phyloP scores from a whole-genome alignment of 805 yeast species.

The Vanderwaltozyma polyspora region DNA sequence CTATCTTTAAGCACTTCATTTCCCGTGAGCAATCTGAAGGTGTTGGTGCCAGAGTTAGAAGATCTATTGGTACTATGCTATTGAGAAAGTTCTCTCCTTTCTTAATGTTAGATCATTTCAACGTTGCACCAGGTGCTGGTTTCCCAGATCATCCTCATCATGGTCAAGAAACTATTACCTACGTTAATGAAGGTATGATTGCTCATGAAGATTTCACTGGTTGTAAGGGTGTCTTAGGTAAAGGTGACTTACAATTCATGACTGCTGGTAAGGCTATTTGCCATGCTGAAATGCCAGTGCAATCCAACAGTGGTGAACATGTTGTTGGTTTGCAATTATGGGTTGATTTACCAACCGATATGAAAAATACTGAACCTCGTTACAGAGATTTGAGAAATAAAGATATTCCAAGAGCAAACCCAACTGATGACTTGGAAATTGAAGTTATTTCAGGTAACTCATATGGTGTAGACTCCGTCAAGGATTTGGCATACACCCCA shows the following conservation, averaged over 20 bases:
- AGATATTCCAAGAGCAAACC: slow-evolving; percentile 61
- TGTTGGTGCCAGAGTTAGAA: slow-evolving; percentile 75
- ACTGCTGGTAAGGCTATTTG: slow-evolving; percentile 85
- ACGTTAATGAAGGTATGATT: slow-evolving; percentile 51
- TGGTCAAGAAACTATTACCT: slow-evolving; percentile 74
- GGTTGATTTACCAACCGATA: slow-evolving; percentile 66
- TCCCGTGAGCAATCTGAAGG: slow-evolving; percentile 76
- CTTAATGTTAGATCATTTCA: slow-evolving; percentile 71
- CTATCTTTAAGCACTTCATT: slow-evolving; percentile 38
- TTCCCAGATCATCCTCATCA: slow-evolving; percentile 80
- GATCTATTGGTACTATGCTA: slow-evolving; percentile 61
- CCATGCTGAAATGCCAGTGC: slow-evolving; percentile 78
- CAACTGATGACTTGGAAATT: slow-evolving; percentile 51
- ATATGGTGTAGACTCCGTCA: slow-evolving; percentile 62
- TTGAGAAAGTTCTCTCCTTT: slow-evolving; percentile 75
- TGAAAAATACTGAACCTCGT: slow-evolving; percentile 57
- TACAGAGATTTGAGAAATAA: slow-evolving; percentile 62
- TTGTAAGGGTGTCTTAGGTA: slow-evolving; percentile 57
- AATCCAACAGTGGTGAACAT: slow-evolving; percentile 36
- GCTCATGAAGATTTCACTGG: slow-evolving; percentile 87
- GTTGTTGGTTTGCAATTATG: slow-evolving; percentile 70
- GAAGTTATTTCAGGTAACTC: slow-evolving; percentile 65
- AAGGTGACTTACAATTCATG: slow-evolving; percentile 89
- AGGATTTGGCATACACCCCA: slow-evolving; percentile 75
- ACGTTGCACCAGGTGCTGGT: slow-evolving; percentile 52